These are phyloP conservation scores for Dictyostelium capitatum DNA, from an alignment of 78 protist genomes.

Conservation along the genomic window DNA sequence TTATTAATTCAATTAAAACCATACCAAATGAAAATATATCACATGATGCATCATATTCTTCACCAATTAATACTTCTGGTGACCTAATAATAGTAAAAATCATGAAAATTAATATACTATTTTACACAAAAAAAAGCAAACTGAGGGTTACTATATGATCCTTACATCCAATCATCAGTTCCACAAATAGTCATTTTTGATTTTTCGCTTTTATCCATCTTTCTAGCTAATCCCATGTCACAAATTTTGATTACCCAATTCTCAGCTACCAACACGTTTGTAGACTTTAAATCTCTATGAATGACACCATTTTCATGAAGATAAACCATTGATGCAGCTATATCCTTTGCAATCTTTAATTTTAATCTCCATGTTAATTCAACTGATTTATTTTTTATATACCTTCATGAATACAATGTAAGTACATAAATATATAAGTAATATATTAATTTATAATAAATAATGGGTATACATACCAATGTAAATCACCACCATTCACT, in stretches of 20 bases:
- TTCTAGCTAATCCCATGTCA: conserved; percentile 85
- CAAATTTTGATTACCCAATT: conserved; percentile 76
- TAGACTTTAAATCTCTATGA: conserved; percentile 88
- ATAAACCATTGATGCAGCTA: conserved; percentile 82
- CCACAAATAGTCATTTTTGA: conserved; percentile 81
- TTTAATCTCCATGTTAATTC: conserved; percentile 36
- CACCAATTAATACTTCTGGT: conserved; percentile 78
- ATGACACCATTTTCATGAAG: conserved; percentile 80
- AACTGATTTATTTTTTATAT: conserved; percentile 28
- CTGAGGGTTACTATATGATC: no score
- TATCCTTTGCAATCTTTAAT: conserved; percentile 50
- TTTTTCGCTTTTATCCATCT: conserved; percentile 23
- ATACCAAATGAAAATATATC: conserved; percentile 84
- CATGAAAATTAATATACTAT: no score
- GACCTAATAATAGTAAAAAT: no score
- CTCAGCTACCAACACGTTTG: conserved; percentile 80
- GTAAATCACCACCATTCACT: conserved; percentile 70
- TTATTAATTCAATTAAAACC: conserved; percentile 64
- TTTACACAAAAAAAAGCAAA: no score
- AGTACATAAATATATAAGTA: no score
- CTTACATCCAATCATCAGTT: conserved; percentile 78
- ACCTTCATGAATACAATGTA: no score
- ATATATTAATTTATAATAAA: no score
- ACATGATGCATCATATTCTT: conserved; percentile 58
- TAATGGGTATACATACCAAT: no score